These are phyloP conservation scores for Candida orba DNA, from an alignment of 805 yeast genomes.

Conservation along the genomic window DNA sequence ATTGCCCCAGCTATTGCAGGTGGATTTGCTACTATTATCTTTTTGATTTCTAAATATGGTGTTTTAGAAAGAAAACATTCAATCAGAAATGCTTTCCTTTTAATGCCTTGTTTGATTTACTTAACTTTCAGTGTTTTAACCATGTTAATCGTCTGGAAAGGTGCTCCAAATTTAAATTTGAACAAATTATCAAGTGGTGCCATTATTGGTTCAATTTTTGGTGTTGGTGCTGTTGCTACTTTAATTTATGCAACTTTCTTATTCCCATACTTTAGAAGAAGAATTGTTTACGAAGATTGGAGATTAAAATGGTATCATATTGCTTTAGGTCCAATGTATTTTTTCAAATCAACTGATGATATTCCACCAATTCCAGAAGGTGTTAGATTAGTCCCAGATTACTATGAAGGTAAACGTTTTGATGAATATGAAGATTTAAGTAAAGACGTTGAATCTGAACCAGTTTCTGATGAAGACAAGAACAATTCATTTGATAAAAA, in stretches of 20 bases:
- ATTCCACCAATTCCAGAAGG: constrained; percentile 67
- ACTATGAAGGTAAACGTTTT: constrained; percentile 53
- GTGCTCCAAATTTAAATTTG: constrained; percentile 61
- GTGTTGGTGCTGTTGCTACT: constrained; percentile 55
- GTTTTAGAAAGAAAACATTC: constrained; percentile 56
- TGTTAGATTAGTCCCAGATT: constrained; percentile 48
- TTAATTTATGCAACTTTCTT: constrained; percentile 44
- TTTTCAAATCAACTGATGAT: constrained; percentile 45
- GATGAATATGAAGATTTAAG: constrained; percentile 11
- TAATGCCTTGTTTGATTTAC: constrained; percentile 57
- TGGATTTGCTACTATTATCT: constrained; percentile 48
- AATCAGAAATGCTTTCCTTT: constrained; percentile 45
- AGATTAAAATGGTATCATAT: constrained; percentile 51
- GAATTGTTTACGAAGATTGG: constrained; percentile 58
- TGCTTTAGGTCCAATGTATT: constrained; percentile 47
- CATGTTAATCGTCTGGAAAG: constrained; percentile 76
- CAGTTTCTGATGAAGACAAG: constrained; percentile 19
- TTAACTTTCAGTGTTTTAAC: constrained; percentile 55
- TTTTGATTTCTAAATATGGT: constrained; percentile 49
- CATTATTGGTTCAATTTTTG: constrained; percentile 52
- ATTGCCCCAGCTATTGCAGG: constrained; percentile 73
- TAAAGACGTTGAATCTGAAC: constrained; percentile 7
- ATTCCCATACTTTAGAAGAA: constrained; percentile 57
- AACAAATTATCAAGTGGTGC: constrained; percentile 45
- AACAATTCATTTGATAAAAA: constrained; percentile 17